Base-by-base conservation (phyloP, 78 protist genomes). In the Chrysochromulina tobinii region DNA sequence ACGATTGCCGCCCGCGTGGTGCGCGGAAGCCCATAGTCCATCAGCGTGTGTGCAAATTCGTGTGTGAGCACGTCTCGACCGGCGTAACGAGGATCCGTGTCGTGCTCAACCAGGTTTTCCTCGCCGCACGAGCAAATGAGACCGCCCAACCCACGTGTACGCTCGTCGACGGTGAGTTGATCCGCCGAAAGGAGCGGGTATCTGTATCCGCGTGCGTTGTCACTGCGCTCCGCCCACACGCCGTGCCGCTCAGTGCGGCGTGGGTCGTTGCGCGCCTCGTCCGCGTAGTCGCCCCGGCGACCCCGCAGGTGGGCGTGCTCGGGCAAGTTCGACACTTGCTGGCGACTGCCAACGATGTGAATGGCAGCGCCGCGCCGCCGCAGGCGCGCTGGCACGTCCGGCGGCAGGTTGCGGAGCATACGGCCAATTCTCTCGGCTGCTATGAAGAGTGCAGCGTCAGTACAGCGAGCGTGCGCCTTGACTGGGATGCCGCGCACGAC, bases 261-360 rank as follows among this genome's bases (percentile, higher is more conserved):
- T 38, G 38, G 38, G 38, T 38, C 38, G 38, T 38, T 38, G 21
- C 64, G 50, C n/a, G 0, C 20, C 61, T 79, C 87, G n/a, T 17
- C 64, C 27, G 87, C 54, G 64, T 79, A 79, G 5, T 64, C 87
- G 48, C 87, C 87, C 50, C 3, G 20, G 48, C 51, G 64, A 15
- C 64, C 64, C 64, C 23, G 14, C 87, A 79, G 51, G 87, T 79
- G 87, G 48, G 27, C 50, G 87, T 79, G 87, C 61, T 79, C 87
- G 6, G 87, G 87, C 38, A 79, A 64, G 64, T 79, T 64, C 7
- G 50, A 23, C 51, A 21, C 11, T 9, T 14, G 64, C 87, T 79
- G 87, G 18, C 48, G 38, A 50, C 7, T 2, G 20, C 87, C 87
- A 48, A 79, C 54, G 87, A 79, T 7, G 48, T 79, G 87, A 2